Evolutionary conservation across 1,284 basidiomycete genomes (phyloP), one percentile per base, ranked within the genome.

Genomic region (Moesziomyces globuligerus): DNA sequence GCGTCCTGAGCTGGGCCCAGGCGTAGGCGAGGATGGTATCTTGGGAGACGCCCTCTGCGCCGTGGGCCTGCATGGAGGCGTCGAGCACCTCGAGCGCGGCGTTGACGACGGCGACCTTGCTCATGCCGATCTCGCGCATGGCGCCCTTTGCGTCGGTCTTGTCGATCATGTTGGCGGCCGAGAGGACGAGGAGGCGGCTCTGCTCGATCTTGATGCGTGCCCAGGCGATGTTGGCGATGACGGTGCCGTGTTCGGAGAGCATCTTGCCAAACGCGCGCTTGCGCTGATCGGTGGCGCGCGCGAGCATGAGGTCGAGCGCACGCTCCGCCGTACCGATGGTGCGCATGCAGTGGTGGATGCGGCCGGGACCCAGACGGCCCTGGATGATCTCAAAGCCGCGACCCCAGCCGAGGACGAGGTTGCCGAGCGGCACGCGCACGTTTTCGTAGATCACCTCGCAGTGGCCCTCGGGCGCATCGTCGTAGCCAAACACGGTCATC

Each of bases 371-470:
- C 51, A 98, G 89, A 76, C 95, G 90, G 32, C 94, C 95, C 87
- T 98, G 95, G 70, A 98, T 94, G 77, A 98, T 96, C 88, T 93
- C 94, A 71, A 97, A 97, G 23, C 94, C 94, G 69, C 87, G 87
- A 15, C 96, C 95, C 90, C 94, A 94, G 17, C 94, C 94, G 38
- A 92, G 88, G 15, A 98, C 89, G 37, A 98, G 83, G 83, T 95
- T 94, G 58, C 84, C 84, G 51, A 91, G 79, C 1, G 93, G 93
- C 9, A 98, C 90, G 38, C 92, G 89, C 25, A 98, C 95, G 78
- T 96, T 92, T 23, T 95, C 91, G 78, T 98, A 98, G 62, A 91
- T 87, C 53, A 98, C 87, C 84, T 98, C 95, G 80, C 91, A 96
- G 81, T 98, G 95, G 1, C 95, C 94, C 58, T 84, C 83, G 37